phyloP scores from a whole-genome alignment of 2,329 filamentous ascomycete genomes.

The Thelonectria discophora region DNA sequence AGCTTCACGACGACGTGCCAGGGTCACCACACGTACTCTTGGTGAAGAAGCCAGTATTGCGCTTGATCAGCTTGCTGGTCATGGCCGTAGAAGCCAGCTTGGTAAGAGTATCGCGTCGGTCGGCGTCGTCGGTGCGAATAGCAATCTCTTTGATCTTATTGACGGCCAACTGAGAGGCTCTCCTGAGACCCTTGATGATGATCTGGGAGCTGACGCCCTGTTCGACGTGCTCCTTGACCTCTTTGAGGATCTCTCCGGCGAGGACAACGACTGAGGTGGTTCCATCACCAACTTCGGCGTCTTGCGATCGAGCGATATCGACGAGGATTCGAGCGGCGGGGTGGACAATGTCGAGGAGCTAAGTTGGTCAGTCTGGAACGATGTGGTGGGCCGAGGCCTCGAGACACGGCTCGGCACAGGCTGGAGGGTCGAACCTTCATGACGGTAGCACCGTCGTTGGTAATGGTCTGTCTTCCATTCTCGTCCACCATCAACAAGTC shows the following conservation, averaged over 20 bases:
- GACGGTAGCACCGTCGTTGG: constrained; percentile 97
- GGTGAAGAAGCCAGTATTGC: constrained; percentile 96
- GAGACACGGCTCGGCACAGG: too few species aligned
- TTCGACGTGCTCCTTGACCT: constrained; percentile 95
- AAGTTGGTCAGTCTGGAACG: constrained; percentile 22
- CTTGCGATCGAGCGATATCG: constrained; percentile 98
- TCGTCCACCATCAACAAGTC: constrained; percentile 95
- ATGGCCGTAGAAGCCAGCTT: constrained; percentile 96
- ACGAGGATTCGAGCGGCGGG: constrained; percentile 96
- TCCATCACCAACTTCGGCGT: constrained; percentile 97
- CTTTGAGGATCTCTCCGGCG: constrained; percentile 97
- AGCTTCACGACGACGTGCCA: constrained; percentile 33
- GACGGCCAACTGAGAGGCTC: constrained; percentile 87
- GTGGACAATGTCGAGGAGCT: constrained; percentile 98
- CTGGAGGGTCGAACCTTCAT: constrained; percentile 78
- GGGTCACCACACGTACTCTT: constrained; percentile 71
- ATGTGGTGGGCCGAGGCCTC: background rate
- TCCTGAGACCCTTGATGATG: constrained; percentile 94
- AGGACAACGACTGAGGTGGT: constrained; percentile 97
- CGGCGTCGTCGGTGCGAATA: constrained; percentile 81
- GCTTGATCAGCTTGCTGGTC: constrained; percentile 99
- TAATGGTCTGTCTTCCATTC: constrained; percentile 97
- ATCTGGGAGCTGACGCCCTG: constrained; percentile 97
- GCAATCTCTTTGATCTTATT: constrained; percentile 99
- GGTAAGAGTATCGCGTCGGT: constrained; percentile 84